phyloP scores from a whole-genome alignment of 352 stramenopile species.

The Aphanomyces cochlioides region DNA sequence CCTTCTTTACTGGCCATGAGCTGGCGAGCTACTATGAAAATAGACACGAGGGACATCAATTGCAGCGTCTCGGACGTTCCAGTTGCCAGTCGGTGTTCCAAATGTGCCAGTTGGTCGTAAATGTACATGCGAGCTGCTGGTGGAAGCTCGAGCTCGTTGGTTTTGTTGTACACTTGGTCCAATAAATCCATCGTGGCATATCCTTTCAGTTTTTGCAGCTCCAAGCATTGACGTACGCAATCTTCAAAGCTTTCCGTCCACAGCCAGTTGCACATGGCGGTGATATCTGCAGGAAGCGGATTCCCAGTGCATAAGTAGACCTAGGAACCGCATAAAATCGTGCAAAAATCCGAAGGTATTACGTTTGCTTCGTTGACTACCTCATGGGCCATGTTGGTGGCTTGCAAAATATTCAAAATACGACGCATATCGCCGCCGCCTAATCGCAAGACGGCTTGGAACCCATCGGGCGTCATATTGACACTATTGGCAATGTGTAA shows the following conservation, averaged over 20 bases:
- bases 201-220: slow-evolving; percentile 82
- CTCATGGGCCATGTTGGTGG: slow-evolving; percentile 89
- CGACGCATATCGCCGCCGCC: slow-evolving; percentile 93
- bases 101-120: slow-evolving; percentile 85
- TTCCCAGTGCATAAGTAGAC: slow-evolving; percentile 90
- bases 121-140: slow-evolving; percentile 79
- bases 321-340: neutral
- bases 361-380: slow-evolving; percentile 77
- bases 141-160: slow-evolving; percentile 80
- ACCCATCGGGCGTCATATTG: slow-evolving; percentile 90
- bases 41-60: slow-evolving; percentile 82
- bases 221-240: slow-evolving; percentile 62
- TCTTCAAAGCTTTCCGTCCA: slow-evolving; percentile 77
- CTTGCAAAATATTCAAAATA: slow-evolving; percentile 94
- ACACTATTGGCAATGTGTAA: slow-evolving; percentile 45
- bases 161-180: slow-evolving; percentile 78
- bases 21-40: slow-evolving; percentile 76
- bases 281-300: slow-evolving; percentile 82
- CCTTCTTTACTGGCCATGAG: slow-evolving; percentile 42
- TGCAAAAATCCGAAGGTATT: neutral
- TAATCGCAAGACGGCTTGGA: slow-evolving; percentile 87
- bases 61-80: slow-evolving; percentile 86
- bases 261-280: slow-evolving; percentile 75
- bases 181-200: slow-evolving; percentile 86
- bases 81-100: slow-evolving; percentile 85